Evolutionary conservation across 495 filamentous ascomycete genomes (phyloP), one percentile per base, ranked within the genome.

Genomic region (Talaromyces proteolyticus): DNA sequence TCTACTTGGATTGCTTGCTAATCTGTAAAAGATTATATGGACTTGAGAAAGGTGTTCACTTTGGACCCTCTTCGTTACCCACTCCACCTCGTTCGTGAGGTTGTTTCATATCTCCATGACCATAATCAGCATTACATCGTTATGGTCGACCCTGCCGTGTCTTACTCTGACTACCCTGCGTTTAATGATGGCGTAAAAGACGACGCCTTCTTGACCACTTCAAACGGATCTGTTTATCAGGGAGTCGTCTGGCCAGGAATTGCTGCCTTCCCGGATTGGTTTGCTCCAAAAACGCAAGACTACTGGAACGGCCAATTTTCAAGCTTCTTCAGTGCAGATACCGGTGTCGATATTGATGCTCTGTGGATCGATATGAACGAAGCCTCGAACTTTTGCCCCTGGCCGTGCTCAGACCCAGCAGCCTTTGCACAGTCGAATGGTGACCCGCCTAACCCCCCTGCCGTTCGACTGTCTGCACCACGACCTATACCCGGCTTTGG

Each of bases 331-430:
- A 60, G 70, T 54, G 53, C 76, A 0, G 59, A 77, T 0, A 70
- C 60, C 0, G 90, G 89, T 19, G 76, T 95, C 4, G 82, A 93
- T 57, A 89, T 94, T 52, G 89, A 94, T 55, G 90, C 79, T 1
- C 73, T 91, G 21, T 94, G 89, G 89, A 94, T 93, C 48, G 87
- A 90, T 55, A 88, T 90, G 85, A 89, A 89, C 55, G 87, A 91
- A 60, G 86, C 85, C 0, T 64, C 77, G 25, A 82, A 79, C 60
- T 87, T 89, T 49, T 93, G 89, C 62, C 59, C 70, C 18, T 92
- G 80, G 57, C 88, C 89, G 12, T 95, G 90, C 63, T 60, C 63
- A 16, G 68, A 90, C 51, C 83, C 87, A 0, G 75, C 70, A 3
- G 65, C 48, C 0, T 75, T 72, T 23, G 72, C 81, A 3, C 53